These are phyloP conservation scores for Beauveria sp. DNA, from an alignment of 2,329 filamentous ascomycete genomes.

Conservation along the genomic window DNA sequence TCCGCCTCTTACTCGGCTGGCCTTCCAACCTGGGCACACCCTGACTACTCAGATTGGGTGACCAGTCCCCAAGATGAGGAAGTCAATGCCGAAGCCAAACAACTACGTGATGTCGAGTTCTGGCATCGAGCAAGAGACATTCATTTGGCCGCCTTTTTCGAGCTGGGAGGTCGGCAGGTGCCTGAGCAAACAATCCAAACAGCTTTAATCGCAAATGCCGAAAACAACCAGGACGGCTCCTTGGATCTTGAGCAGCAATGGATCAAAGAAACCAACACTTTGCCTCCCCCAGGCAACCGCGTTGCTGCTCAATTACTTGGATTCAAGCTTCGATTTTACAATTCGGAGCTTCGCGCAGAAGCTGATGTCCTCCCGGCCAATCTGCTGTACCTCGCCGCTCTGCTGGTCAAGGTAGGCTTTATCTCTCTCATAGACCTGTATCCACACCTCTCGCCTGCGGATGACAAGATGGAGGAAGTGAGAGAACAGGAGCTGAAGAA, in stretches of 20 bases:
- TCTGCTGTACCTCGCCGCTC: conserved; percentile 80
- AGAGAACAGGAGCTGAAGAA: conserved; percentile 64
- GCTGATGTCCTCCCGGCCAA: conserved; percentile 81
- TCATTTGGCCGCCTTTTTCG: conserved; percentile 80
- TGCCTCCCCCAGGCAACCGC: conserved; percentile 78
- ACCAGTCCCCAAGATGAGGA: conserved; percentile 62
- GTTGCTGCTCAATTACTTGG: conserved; percentile 91
- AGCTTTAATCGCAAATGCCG: conserved; percentile 29
- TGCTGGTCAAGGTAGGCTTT: conserved; percentile 95
- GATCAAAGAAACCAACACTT: conserved; percentile 71
- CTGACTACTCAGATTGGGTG: conserved; percentile 56
- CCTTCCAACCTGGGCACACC: conserved; percentile 79
- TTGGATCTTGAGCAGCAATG: conserved; percentile 59
- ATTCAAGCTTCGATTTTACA: conserved; percentile 95
- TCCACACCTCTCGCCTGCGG: conserved; percentile 79
- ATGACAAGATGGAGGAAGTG: conserved; percentile 72
- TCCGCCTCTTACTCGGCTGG: conserved; percentile 47
- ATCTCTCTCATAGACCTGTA: conserved; percentile 88
- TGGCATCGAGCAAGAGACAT: conserved; percentile 72
- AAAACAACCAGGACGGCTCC: conserved; percentile 32
- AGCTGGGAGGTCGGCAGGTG: conserved; percentile 67
- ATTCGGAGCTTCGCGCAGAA: conserved; percentile 66
- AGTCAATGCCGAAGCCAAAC: conserved; percentile 46
- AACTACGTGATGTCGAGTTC: conserved; percentile 64
- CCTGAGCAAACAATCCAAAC: conserved; percentile 49